These are phyloP conservation scores for Colletotrichum plurivorum DNA, from an alignment of 2,329 filamentous ascomycete species.

Conservation along the genomic window DNA sequence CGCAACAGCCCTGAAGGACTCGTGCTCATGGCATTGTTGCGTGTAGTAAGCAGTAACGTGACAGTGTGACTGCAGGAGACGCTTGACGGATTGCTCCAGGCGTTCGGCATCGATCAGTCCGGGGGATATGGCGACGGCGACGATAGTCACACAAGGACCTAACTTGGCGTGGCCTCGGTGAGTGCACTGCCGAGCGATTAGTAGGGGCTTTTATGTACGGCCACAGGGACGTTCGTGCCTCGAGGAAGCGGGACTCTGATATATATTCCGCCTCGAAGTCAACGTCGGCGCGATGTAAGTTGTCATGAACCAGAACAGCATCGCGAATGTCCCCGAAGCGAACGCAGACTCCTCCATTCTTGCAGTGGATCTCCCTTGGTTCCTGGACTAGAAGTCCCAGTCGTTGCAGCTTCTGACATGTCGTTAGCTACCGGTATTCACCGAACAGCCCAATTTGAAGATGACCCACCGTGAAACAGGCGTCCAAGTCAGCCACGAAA, in stretches of 20 bases:
- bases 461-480: slow-evolving; percentile 60
- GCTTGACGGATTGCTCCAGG: slow-evolving; percentile 24
- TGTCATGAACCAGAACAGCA: slow-evolving; percentile 64
- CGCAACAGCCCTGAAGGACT: slow-evolving; percentile 21
- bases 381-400: slow-evolving; percentile 54
- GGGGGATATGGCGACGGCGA: slow-evolving; percentile 5
- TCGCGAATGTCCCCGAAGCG: slow-evolving; percentile 74
- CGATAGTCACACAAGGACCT: slow-evolving; percentile 22
- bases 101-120: slow-evolving; percentile 13
- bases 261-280: slow-evolving; percentile 64
- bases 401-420: slow-evolving; percentile 42
- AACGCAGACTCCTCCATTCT: slow-evolving; percentile 62
- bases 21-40: slow-evolving; percentile 13
- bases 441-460: neutral
- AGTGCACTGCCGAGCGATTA: slow-evolving; percentile 29
- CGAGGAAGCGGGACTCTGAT: slow-evolving; percentile 59
- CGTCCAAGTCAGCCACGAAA: slow-evolving; percentile 55
- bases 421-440: slow-evolving; percentile 1
- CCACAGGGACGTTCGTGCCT: slow-evolving; percentile 46
- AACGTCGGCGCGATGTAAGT: slow-evolving; percentile 57
- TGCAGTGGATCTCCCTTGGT: slow-evolving; percentile 49
- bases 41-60: slow-evolving; percentile 22
- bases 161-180: slow-evolving; percentile 10
- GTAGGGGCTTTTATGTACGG: neutral
- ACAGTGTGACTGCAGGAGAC: slow-evolving; percentile 30